A percentile compares a stretch with the other conserved stretches of the same genome.
Conservation (phyloP, 1,284 basidiomycete genomes). For the Boletus holoroseus region DNA sequence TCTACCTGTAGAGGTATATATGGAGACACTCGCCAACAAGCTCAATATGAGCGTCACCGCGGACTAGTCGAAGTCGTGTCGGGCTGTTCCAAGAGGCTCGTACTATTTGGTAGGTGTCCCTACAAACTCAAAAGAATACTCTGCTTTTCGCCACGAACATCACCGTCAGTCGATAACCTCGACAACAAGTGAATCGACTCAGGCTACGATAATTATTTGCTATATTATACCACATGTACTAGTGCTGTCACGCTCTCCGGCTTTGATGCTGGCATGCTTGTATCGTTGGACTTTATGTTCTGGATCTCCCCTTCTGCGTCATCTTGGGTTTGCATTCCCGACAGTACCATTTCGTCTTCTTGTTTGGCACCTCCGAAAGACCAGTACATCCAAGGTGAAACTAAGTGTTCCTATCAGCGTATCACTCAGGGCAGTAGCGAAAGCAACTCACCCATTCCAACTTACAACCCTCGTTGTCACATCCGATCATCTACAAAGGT, state of each 20-base stretch:
- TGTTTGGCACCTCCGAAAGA: constrained; percentile 54
- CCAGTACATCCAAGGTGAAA: constrained; percentile 74
- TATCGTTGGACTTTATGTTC: constrained; percentile 13
- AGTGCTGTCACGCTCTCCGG: neutral
- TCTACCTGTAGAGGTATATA: constrained; percentile 57
- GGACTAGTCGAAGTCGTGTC: constrained; percentile 35
- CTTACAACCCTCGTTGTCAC: constrained; percentile 63
- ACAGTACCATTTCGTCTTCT: constrained; percentile 67
- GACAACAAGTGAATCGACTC: too few relatives aligned
- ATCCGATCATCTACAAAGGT: constrained; percentile 70
- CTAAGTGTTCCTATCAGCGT: constrained; percentile 34
- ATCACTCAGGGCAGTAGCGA: neutral
- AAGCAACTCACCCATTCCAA: constrained; percentile 65
- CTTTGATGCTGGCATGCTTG: constrained; percentile 1
- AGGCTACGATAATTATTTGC: constrained; percentile 18
- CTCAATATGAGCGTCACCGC: constrained; percentile 51
- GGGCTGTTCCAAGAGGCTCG: too few relatives aligned
- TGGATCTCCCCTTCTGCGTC: constrained; percentile 28
- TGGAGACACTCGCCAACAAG: constrained; percentile 72
- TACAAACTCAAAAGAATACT: too few relatives aligned
- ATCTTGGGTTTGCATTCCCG: constrained; percentile 46
- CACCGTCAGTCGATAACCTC: too few relatives aligned
- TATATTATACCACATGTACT: constrained; percentile 20
- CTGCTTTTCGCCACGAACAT: too few relatives aligned
- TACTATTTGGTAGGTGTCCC: too few relatives aligned